phyloP scores from a whole-genome alignment of 768 basidiomycete species.

The Suillus sp. region DNA sequence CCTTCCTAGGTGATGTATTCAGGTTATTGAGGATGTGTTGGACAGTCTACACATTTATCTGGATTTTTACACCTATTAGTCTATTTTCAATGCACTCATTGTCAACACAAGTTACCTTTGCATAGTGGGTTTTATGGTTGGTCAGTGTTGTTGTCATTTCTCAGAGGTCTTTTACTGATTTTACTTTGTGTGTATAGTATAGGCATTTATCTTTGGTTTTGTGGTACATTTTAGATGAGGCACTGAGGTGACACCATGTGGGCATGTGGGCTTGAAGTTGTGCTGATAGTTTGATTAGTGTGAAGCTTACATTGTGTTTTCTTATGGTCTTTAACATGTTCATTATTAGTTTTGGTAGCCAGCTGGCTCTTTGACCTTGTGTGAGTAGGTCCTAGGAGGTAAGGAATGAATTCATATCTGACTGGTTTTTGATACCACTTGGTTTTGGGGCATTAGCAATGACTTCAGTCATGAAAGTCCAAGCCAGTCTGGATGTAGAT shows the following conservation, averaged over 20 bases:
- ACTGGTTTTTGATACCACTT: accelerated
- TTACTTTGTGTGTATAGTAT: background rate
- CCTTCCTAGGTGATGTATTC: background rate
- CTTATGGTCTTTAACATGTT: background rate
- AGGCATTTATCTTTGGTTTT: background rate
- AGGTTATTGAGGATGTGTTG: background rate
- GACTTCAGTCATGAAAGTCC: background rate
- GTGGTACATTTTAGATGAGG: background rate
- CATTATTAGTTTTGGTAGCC: background rate
- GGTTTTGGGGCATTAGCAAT: background rate
- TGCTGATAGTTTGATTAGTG: background rate
- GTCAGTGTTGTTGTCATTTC: too few relatives aligned
- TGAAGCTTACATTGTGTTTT: background rate
- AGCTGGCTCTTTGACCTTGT: background rate
- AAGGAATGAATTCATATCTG: background rate
- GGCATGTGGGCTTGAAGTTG: background rate
- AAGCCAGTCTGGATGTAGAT: accelerated
- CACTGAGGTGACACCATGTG: background rate
- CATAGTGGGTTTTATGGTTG: background rate
- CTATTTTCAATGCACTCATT: background rate
- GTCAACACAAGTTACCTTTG: background rate
- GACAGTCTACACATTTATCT: background rate
- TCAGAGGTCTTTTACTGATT: background rate
- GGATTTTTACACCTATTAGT: background rate
- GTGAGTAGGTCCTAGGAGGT: background rate